Percentiles rank a stretch among this genome's conserved stretches.
Evolutionary conservation across 2,329 filamentous ascomycete genomes (phyloP).

Genomic region (Trichophyton equinum): DNA sequence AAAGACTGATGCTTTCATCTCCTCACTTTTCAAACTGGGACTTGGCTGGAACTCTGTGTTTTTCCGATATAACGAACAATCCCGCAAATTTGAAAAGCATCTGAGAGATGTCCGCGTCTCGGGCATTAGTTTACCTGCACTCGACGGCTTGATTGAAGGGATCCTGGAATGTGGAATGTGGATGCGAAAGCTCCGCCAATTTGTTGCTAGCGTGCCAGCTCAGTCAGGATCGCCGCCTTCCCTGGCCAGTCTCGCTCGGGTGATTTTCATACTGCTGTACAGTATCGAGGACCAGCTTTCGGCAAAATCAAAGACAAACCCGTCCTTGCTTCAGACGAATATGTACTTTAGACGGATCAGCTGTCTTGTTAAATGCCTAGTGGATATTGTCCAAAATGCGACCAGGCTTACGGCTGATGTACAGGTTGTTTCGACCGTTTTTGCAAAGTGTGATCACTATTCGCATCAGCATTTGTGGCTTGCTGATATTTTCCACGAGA

Average conservation of each 20-base stretch:
- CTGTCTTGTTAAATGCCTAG: conserved; percentile 26
- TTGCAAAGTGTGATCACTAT: conserved; percentile 48
- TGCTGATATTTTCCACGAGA: conserved; percentile 52
- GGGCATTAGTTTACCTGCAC: conserved; percentile 37
- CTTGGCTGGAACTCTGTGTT: conserved; percentile 35
- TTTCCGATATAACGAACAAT: conserved; percentile 29
- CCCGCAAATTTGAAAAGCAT: conserved; percentile 27
- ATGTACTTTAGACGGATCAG: conserved; percentile 29
- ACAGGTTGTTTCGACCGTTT: conserved; percentile 48
- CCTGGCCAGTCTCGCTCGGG: conserved; percentile 26
- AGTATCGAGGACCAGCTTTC: conserved; percentile 27
- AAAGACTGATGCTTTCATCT: conserved; percentile 27
- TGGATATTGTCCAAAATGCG: conserved; percentile 32
- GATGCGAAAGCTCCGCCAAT: conserved; percentile 26
- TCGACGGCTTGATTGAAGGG: conserved; percentile 23
- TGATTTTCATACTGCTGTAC: conserved; percentile 24
- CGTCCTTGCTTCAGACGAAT: conserved; percentile 27
- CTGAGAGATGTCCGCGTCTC: conserved; percentile 37
- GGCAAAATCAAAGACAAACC: conserved; percentile 15
- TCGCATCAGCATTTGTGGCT: conserved; percentile 53
- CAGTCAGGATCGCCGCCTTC: conserved; percentile 21
- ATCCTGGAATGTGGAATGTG: conserved; percentile 27
- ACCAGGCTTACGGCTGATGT: conserved; percentile 44
- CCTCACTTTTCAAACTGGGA: conserved; percentile 29
- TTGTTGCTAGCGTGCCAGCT: conserved; percentile 21